Base-by-base conservation (phyloP, 2,329 filamentous ascomycete species). In the Colletotrichum tanaceti region DNA sequence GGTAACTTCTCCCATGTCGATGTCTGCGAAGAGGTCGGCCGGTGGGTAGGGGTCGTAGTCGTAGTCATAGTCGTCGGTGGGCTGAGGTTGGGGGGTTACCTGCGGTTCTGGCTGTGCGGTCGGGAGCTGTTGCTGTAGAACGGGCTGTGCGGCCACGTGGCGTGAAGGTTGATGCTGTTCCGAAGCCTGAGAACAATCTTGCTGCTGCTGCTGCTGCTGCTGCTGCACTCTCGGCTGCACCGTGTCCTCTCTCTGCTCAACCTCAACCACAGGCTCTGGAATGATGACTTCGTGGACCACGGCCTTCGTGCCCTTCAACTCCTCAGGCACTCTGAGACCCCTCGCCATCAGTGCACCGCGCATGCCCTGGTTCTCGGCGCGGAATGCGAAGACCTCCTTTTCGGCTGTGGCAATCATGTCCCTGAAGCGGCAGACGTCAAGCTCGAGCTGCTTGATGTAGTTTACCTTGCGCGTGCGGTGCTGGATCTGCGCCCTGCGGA, bases 391-490 rank as follows among this genome's bases (percentile, higher is more conserved):
- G 1, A 78, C 74, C 50, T 86, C 83, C 16, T 74, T 73, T 73
- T 85, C 79, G 0, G 79, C 76, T 18, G 75, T 75, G 46, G 80
- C 77, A 67, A 88, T 84, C 71, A 83, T 75, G 58, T 84, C 81
- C 14, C 85, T 81, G 63, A 86, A 79, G 70, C 79, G 78, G 16
- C 80, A 78, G 20, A 85, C 76, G 72, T 87, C 85, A 68, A 82
- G 77, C 77, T 88, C 86, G 38, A 88, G 82, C 76, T 87, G 79
- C 73, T 82, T 83, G 70, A 84, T 80, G 73, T 88, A 86, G 74
- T 87, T 83, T 58, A 83, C 84, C 73, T 87, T 87, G 73, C 86
- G 84, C 74, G 85, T 82, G 18, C 86, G 84, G 72, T 88, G 86
- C 73, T 86, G 82, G 44, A 83, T 81, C 78, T 88, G 86, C 2